Conservation (phyloP, 371 early-diverging fungal species). For the Mortierella sp. region DNA sequence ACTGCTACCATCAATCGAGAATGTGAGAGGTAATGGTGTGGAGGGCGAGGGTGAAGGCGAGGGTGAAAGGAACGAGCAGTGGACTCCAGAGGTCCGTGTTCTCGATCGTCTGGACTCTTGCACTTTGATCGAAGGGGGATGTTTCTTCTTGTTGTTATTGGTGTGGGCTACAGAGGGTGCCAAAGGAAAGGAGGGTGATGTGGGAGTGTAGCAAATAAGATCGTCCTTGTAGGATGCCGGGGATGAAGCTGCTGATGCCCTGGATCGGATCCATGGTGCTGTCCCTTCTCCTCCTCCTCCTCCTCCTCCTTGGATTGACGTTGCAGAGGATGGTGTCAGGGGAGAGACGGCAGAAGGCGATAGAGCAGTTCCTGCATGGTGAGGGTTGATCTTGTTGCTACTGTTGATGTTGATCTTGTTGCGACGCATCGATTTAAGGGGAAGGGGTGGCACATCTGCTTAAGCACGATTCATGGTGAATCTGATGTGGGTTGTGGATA, state of each 20-base stretch:
- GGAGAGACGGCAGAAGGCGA: not conserved
- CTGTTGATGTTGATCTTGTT: not conserved
- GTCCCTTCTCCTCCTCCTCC: not conserved
- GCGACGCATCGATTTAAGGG: not conserved
- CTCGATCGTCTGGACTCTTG: not conserved
- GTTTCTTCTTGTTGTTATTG: not conserved
- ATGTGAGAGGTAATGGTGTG: not conserved
- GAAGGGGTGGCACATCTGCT: not conserved
- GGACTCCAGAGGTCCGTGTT: not conserved
- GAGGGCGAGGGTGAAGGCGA: not conserved
- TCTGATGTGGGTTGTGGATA: not conserved
- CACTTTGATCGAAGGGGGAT: not conserved
- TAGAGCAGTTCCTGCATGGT: not conserved
- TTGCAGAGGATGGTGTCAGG: constrained; percentile 10
- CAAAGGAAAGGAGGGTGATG: not conserved
- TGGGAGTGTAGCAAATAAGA: not conserved
- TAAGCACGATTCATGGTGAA: not conserved
- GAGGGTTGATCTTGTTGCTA: not conserved
- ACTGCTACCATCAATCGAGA: not conserved
- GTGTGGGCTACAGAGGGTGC: not conserved
- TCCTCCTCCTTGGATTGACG: not conserved
- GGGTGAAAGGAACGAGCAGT: not conserved
- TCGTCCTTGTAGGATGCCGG: constrained; percentile 6
- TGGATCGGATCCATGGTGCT: not conserved
- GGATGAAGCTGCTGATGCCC: not conserved